phyloP scores from a whole-genome alignment of 345 rosid species.

The Gossypium rotundifolium region DNA sequence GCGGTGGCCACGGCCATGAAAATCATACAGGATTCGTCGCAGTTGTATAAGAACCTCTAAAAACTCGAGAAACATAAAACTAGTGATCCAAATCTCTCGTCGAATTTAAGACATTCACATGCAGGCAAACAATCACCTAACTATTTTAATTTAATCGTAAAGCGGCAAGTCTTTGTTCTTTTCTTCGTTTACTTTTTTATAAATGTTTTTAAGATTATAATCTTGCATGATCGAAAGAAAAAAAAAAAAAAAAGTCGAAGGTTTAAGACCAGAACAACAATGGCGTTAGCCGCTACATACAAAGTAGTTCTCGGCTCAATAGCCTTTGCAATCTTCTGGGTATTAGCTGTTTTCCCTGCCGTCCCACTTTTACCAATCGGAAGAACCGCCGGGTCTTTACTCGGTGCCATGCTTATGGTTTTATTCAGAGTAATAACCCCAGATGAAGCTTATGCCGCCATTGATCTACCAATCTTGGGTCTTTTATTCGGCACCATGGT shows the following conservation, averaged over 20 bases:
- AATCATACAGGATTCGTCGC: too few species aligned
- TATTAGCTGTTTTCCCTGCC: constrained; percentile 76
- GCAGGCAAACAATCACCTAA: too few species aligned
- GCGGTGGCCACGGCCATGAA: too few species aligned
- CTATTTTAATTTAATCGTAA: too few species aligned
- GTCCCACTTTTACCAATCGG: constrained; percentile 76
- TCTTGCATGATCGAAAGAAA: too few species aligned
- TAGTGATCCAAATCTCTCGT: too few species aligned
- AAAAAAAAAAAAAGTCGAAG: not conserved
- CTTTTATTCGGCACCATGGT: constrained; percentile 92
- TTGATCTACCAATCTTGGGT: constrained; percentile 78
- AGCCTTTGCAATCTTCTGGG: constrained; percentile 75
- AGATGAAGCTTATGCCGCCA: constrained; percentile 69
- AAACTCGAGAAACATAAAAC: too few species aligned
- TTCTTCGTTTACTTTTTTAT: too few species aligned
- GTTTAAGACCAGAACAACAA: constrained; percentile 17
- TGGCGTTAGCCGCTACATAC: constrained; percentile 48
- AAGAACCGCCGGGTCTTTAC: constrained; percentile 81
- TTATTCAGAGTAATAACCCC: constrained; percentile 61
- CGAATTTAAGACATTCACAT: too few species aligned
- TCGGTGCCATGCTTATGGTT: constrained; percentile 88
- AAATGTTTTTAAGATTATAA: too few species aligned
- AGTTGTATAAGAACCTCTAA: too few species aligned
- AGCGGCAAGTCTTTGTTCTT: too few species aligned
- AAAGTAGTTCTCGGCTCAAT: constrained; percentile 60